These are phyloP conservation scores for Metschnikowia sp. DNA, from an alignment of 805 yeast genomes.

Conservation along the genomic window DNA sequence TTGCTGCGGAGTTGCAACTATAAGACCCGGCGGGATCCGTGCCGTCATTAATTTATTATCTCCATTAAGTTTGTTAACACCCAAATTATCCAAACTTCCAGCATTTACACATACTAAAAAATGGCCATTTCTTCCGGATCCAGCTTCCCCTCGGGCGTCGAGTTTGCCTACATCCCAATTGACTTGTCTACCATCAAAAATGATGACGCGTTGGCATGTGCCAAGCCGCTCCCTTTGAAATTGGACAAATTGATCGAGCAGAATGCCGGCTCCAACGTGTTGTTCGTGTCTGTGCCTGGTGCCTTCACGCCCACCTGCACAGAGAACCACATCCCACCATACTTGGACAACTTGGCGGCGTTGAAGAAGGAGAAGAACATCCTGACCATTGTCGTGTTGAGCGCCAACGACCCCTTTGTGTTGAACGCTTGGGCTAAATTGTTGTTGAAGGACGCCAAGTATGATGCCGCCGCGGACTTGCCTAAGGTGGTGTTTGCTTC, in stretches of 20 bases:
- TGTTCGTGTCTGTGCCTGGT: slow-evolving; percentile 42
- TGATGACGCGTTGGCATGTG: slow-evolving; percentile 31
- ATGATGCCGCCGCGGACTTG: slow-evolving; percentile 10
- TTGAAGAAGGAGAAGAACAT: slow-evolving; percentile 29
- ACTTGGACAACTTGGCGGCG: slow-evolving; percentile 26
- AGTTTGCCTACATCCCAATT: slow-evolving; percentile 38
- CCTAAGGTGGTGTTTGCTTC: slow-evolving; percentile 37
- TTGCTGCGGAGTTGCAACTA: too few relatives aligned
- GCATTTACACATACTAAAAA: background rate
- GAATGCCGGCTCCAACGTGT: slow-evolving; percentile 23
- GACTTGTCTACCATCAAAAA: slow-evolving; percentile 23
- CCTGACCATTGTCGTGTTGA: slow-evolving; percentile 32
- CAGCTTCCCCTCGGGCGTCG: slow-evolving; percentile 32
- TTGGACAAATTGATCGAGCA: slow-evolving; percentile 31
- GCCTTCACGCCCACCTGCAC: slow-evolving; percentile 46
- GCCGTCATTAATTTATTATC: too few relatives aligned
- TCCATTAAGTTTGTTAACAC: too few relatives aligned
- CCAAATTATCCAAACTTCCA: too few relatives aligned
- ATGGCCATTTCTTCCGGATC: slow-evolving; percentile 26
- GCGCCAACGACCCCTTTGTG: slow-evolving; percentile 44
- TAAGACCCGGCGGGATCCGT: too few relatives aligned
- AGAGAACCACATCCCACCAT: slow-evolving; percentile 42
- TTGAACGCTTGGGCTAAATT: slow-evolving; percentile 44
- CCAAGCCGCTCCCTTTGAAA: slow-evolving; percentile 31
- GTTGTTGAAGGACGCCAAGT: slow-evolving; percentile 25